Base-by-base conservation (phyloP, 2,329 filamentous ascomycete species). In the Colletotrichum abscissum region DNA sequence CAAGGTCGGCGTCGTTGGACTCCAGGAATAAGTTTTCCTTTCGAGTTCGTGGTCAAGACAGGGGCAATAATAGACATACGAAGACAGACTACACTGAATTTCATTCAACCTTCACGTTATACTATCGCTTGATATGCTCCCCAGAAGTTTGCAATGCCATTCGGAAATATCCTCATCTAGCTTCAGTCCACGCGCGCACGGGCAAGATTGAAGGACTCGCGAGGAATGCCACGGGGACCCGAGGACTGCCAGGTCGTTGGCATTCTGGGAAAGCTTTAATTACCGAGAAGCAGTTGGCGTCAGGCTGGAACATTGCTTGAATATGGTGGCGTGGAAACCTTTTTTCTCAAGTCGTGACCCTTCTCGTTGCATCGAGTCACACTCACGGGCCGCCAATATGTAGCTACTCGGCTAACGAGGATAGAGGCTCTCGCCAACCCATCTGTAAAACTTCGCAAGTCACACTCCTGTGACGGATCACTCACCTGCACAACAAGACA, bases 1-100 rank as follows among this genome's bases (percentile, higher is more conserved):
- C 5, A 63, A 57, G 52, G 57, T 75, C 4, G 73, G 73, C 2
- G 30, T 75, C 24, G 49, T 67, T 5, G 73, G 73, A 19, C 56
- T 74, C 12, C 52, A 59, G n/a, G 35, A 54, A 38, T 72, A 49
- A 54, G 28, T 2, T 8, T 19, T 1, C 14, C 14, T 38, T 4
- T 14, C n/a, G 33, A 24, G 12, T 16, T 42, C 38, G 38, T 16
- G 38, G 38, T 42, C 16, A 35, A 12, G 33, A 35, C 33, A 35
- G 38, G 38, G 38, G 38, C 14, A 42, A 19, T 6, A 8, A 42
- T 42, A 19, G 38, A 19, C 16, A 19, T 5, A 19, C 4, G 42
- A 7, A 49, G 42, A 11, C 8, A n/a, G 3, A n/a, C 42, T n/a
- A 9, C 19, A 22, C 8, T 49, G n/a, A 9, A 49, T 5, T 22